Base-by-base conservation (phyloP, 768 basidiomycete genomes). In the Suillus bovinus region DNA sequence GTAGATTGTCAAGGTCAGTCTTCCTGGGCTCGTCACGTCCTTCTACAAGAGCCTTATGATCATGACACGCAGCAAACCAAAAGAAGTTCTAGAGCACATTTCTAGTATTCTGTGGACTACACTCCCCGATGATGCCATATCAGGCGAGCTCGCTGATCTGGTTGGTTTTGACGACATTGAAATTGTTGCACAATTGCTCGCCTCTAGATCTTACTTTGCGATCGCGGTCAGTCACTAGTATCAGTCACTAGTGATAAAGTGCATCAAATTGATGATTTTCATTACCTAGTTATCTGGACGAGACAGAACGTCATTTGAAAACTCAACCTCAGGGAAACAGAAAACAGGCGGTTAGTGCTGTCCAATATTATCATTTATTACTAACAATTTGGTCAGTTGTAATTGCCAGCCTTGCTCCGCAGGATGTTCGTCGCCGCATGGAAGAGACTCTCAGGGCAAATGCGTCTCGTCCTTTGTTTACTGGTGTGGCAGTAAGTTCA, bases 131-230 rank as follows among this genome's bases (percentile, higher is more conserved):
- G 91, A 94, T 34, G 85, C 84, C 24, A 89, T 97, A 34, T 90
- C 93, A 31, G 84, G 78, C 31, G 89, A 93, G 66, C 72, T 98
- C 11, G 84, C 83, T 9, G 95, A 97, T 63, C 77, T 92, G 11
- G 72, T 96, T 53, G 96, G 95, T 3, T 93, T 88, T 71, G 91
- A 96, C 56, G 84, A 89, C 20, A 85, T 98, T 54, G 92, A 93
- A 31, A 77, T 94, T 38, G 86, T 90, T 9, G 84, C 83, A 76
- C 84, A 90, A 46, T 81, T 97, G 31, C 73, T 97, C 2, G 70
- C 78, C 20, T 80, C 86, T 34, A 86, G 95, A 24, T 64, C 67
- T 8, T 70, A 73, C 1, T 70, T 89, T 36, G 78, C 75, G 33
- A 66, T 78, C 66, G 78, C 87, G 72, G 90, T 90, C 65, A 67